Evolutionary conservation across 805 yeast species (phyloP).

Genomic region (Saturnispora hagleri): DNA sequence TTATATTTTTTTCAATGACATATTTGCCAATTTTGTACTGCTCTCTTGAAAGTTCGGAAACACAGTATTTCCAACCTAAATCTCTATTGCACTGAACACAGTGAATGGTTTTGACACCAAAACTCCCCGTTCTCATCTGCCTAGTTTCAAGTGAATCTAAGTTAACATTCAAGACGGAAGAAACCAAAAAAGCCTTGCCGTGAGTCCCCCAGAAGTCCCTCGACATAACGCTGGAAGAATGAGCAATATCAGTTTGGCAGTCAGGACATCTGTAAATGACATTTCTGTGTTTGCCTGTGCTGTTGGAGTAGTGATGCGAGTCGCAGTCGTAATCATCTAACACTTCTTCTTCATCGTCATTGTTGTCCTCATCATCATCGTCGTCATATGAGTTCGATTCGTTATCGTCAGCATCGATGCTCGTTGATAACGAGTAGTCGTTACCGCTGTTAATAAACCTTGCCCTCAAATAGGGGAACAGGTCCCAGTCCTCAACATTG

Average conservation of each 20-base stretch:
- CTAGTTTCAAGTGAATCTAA: constrained; percentile 16
- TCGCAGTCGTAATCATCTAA: background rate
- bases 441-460: background rate
- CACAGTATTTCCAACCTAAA: constrained; percentile 30
- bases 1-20: constrained; percentile 24
- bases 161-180: constrained; percentile 23
- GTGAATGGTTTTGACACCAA: constrained; percentile 21
- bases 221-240: constrained; percentile 22
- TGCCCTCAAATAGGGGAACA: background rate
- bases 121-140: constrained; percentile 28
- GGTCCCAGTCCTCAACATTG: constrained; percentile 1
- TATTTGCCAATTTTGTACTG: constrained; percentile 28
- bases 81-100: constrained; percentile 26
- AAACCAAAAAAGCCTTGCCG: constrained; percentile 28
- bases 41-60: constrained; percentile 22
- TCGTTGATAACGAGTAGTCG: background rate
- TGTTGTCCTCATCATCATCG: constrained; percentile 1
- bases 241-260: constrained; percentile 29
- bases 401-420: background rate
- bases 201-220: constrained; percentile 27
- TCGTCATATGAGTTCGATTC: background rate
- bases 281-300: background rate
- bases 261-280: constrained; percentile 22
- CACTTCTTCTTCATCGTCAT: background rate
- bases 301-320: background rate